phyloP scores from a whole-genome alignment of 805 yeast species.

The Cyberlindnera galapagoensis region DNA sequence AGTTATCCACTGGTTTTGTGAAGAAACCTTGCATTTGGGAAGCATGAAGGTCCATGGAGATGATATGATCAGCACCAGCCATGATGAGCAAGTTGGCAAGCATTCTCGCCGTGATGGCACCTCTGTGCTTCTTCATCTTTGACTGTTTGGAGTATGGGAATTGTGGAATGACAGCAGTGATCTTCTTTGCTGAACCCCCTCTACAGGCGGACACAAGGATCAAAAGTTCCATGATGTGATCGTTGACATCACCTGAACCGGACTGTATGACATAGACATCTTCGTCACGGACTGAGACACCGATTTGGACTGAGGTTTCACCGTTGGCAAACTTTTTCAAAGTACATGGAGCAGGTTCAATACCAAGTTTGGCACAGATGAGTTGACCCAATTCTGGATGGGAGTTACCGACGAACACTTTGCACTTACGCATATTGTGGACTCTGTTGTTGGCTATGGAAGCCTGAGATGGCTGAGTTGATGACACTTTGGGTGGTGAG shows the following conservation, averaged over 20 bases:
- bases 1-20: conserved; percentile 93
- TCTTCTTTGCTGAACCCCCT: conserved; percentile 97
- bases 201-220: conserved; percentile 92
- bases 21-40: conserved; percentile 99
- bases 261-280: conserved; percentile 92
- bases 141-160: conserved; percentile 96
- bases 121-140: conserved; percentile 98
- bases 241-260: conserved; percentile 82
- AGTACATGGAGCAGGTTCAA: conserved; percentile 89
- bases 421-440: conserved; percentile 82
- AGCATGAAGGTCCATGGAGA: conserved; percentile 93
- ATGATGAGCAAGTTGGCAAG: conserved; percentile 88
- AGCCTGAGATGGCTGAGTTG: conserved; percentile 5
- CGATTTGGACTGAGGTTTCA: conserved; percentile 93
- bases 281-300: conserved; percentile 93
- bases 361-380: conserved; percentile 87
- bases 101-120: conserved; percentile 98
- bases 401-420: conserved; percentile 92
- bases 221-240: conserved; percentile 92
- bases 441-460: conserved; percentile 2
- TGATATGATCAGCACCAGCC: conserved; percentile 99
- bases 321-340: conserved; percentile 93
- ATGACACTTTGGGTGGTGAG: conserved; percentile 10
- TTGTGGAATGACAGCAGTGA: conserved; percentile 93
- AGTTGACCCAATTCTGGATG: conserved; percentile 91